Conservation (phyloP, 192 early-diverging fungal species). For the Umbelopsis sp. region DNA sequence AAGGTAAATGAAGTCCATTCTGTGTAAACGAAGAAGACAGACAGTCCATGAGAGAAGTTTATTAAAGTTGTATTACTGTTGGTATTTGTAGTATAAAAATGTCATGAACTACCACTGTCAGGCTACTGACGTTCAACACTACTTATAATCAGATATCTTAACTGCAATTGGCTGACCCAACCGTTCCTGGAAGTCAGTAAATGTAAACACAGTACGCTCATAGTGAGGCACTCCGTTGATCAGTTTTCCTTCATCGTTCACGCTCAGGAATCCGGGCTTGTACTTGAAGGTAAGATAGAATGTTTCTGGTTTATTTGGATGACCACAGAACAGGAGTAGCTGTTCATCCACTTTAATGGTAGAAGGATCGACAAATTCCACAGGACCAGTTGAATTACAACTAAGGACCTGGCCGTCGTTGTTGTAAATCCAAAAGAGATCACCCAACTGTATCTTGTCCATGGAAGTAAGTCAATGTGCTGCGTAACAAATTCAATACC, state of each 20-base stretch:
- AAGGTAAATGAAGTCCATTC: no score
- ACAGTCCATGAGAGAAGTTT: no score
- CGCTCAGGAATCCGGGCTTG: background rate
- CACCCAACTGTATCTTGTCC: background rate
- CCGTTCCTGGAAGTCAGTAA: background rate
- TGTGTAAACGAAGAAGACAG: no score
- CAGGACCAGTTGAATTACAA: background rate
- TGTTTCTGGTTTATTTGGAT: background rate
- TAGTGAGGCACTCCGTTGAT: background rate
- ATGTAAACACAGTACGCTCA: background rate
- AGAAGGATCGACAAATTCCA: background rate
- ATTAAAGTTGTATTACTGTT: no score
- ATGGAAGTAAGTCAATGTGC: background rate
- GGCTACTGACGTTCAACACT: no score
- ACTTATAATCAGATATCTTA: background rate
- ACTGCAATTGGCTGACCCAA: background rate
- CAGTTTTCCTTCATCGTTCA: background rate
- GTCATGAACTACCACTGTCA: background rate
- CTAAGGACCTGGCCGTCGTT: background rate
- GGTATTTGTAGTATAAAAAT: no score
- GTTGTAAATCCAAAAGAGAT: slow-evolving; percentile 10
- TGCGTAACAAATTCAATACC: background rate
- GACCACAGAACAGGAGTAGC: background rate
- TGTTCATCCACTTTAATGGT: background rate
- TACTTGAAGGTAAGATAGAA: slow-evolving; percentile 7